These are phyloP conservation scores for Spergularia azorica DNA, from an alignment of 179 eudicot genomes.

Conservation along the genomic window DNA sequence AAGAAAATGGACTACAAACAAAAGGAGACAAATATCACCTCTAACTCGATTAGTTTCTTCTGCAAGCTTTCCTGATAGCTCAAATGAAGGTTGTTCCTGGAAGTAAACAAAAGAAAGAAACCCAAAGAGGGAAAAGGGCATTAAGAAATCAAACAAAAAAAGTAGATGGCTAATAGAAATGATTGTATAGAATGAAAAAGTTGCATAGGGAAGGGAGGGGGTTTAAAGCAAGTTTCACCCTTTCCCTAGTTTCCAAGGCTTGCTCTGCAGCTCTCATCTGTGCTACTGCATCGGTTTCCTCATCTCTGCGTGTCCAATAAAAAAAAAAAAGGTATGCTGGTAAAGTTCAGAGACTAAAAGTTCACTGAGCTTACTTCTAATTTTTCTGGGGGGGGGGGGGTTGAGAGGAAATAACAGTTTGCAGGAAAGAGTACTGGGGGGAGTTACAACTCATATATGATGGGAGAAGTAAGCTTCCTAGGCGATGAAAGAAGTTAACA, in stretches of 20 bases:
- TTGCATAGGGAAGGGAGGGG: background rate
- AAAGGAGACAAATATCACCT: conserved; percentile 45
- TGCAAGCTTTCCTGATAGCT: conserved; percentile 97
- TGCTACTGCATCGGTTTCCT: conserved; percentile 63
- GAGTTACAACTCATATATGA: conserved; percentile 3
- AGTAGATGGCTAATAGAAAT: conserved; percentile 5
- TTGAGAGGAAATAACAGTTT: background rate
- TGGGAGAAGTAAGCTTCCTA: background rate
- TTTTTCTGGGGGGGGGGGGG: background rate
- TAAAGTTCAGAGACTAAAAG: background rate
- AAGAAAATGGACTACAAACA: background rate
- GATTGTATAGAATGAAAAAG: background rate
- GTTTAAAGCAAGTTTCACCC: conserved; percentile 36
- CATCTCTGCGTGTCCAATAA: conserved; percentile 53
- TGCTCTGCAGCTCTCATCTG: conserved; percentile 86
- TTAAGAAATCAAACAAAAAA: background rate
- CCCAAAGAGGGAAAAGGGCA: background rate
- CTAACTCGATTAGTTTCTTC: conserved; percentile 92
- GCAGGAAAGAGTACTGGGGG: background rate
- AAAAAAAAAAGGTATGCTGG: background rate
- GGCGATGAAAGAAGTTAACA: too few species aligned
- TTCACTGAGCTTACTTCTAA: background rate
- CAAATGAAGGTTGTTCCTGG: conserved; percentile 96
- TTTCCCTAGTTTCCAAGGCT: conserved; percentile 73
- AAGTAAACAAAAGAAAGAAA: conserved; percentile 1